Percentiles rank a stretch among this genome's conserved stretches.
These are phyloP conservation scores for Rhododendron williamsianum DNA, from an alignment of 148 eudicot genomes.

Conservation along the genomic window DNA sequence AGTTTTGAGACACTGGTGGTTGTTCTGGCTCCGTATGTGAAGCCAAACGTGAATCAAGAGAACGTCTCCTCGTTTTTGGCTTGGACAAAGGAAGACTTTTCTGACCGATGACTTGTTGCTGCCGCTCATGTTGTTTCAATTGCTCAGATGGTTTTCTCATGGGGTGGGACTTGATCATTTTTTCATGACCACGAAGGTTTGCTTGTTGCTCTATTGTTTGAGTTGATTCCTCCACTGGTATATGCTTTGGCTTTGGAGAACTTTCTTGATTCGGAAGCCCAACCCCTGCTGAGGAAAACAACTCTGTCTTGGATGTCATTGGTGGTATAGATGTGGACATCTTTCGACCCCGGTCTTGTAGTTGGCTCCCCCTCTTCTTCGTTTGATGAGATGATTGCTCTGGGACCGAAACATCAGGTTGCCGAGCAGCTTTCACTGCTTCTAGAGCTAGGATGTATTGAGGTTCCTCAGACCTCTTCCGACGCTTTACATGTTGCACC, in stretches of 20 bases:
- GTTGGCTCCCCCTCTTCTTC: background rate
- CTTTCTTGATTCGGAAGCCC: background rate
- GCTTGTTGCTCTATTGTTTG: slow-evolving; percentile 1
- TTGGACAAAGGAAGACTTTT: background rate
- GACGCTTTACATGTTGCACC: background rate
- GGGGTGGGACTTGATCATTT: background rate
- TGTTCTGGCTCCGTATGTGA: background rate
- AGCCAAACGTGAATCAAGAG: background rate
- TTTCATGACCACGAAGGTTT: background rate
- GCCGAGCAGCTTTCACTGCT: background rate
- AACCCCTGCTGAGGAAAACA: background rate
- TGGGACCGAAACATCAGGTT: background rate
- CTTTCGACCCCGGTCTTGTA: background rate
- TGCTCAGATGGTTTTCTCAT: background rate
- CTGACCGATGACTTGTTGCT: background rate
- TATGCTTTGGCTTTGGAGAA: background rate
- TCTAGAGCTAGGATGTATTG: slow-evolving; percentile 2
- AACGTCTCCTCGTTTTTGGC: background rate
- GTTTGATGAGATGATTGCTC: slow-evolving; percentile 4
- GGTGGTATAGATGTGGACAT: background rate
- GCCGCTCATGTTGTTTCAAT: background rate
- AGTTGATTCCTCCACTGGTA: background rate
- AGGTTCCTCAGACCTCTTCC: background rate
- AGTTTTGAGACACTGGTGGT: background rate
- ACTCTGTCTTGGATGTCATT: background rate